phyloP scores from a whole-genome alignment of 345 rosid species.

The Rhizophora apiculata region DNA sequence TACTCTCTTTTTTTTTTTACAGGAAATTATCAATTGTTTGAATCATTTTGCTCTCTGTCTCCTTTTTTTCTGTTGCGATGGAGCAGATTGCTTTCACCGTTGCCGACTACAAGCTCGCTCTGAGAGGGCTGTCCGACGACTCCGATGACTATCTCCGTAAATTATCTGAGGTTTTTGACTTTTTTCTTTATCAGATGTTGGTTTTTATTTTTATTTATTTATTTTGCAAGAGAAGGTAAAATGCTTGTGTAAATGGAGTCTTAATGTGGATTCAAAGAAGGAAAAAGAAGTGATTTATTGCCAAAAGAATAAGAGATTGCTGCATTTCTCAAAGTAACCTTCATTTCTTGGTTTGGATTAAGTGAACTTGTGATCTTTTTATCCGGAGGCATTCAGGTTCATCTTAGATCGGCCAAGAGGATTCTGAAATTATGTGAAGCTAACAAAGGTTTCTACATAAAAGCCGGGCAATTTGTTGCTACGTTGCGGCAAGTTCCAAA shows the following conservation, averaged over 20 bases:
- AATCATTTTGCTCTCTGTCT: neutral
- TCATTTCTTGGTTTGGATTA: neutral
- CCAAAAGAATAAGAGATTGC: neutral
- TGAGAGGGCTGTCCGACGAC: slow-evolving; percentile 35
- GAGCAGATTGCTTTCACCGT: slow-evolving; percentile 53
- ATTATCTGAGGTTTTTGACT: slow-evolving; percentile 52
- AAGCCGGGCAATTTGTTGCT: slow-evolving; percentile 90
- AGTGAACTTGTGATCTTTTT: neutral
- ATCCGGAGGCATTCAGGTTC: slow-evolving; percentile 44
- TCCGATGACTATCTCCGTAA: slow-evolving; percentile 51
- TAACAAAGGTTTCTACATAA: slow-evolving; percentile 80
- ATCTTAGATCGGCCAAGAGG: slow-evolving; percentile 72
- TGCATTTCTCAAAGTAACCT: neutral
- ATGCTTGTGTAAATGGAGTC: too few relatives aligned
- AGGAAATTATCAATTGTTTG: neutral
- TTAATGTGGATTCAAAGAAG: too few relatives aligned
- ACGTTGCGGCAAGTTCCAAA: slow-evolving; percentile 71
- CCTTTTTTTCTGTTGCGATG: too few relatives aligned
- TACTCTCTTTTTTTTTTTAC: neutral
- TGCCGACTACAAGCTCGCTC: slow-evolving; percentile 64
- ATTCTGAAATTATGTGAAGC: slow-evolving; percentile 61
- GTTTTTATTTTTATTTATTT: neutral
- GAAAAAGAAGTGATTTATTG: too few relatives aligned
- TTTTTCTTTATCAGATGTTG: neutral
- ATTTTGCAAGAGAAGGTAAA: too few relatives aligned